These are phyloP conservation scores for Luffa acutangula DNA, from an alignment of 306 rosid genomes.

Conservation along the genomic window DNA sequence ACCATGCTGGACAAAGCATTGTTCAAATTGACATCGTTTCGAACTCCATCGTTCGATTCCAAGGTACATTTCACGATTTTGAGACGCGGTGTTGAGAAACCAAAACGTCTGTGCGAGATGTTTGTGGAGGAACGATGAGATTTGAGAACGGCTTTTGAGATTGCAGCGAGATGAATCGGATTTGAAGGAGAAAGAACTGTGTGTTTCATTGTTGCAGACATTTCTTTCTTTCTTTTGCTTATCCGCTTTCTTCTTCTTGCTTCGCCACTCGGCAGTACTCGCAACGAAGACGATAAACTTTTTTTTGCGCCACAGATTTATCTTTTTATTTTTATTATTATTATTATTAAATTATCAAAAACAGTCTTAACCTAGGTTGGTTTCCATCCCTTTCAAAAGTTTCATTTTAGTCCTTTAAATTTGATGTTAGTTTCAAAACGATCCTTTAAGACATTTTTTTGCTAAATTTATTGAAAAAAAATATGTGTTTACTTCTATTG, in stretches of 20 bases:
- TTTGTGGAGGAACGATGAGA: background rate
- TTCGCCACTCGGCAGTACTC: background rate
- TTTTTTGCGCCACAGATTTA: background rate
- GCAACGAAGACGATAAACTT: background rate
- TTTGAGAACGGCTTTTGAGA: slow-evolving; percentile 11
- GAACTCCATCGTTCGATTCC: slow-evolving; percentile 11
- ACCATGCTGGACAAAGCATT: slow-evolving; percentile 40
- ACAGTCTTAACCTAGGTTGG: no score
- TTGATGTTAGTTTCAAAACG: no score
- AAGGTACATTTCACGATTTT: slow-evolving; percentile 23
- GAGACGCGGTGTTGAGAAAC: slow-evolving; percentile 10
- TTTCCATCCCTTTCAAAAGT: no score
- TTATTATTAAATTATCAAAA: no score
- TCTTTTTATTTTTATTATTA: no score
- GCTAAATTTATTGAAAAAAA: no score
- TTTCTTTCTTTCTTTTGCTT: background rate
- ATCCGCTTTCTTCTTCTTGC: background rate
- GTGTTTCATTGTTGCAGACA: slow-evolving; percentile 21
- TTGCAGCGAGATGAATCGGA: slow-evolving; percentile 9
- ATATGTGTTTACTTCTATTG: no score
- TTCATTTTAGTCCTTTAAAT: no score
- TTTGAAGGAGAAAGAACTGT: slow-evolving; percentile 20
- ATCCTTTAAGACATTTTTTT: no score
- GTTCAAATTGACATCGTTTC: slow-evolving; percentile 20
- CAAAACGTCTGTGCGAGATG: slow-evolving; percentile 9